Percentiles rank a stretch among this genome's conserved stretches.
These are phyloP conservation scores for Candida nonsorbophila DNA, from an alignment of 805 yeast genomes.

Conservation along the genomic window DNA sequence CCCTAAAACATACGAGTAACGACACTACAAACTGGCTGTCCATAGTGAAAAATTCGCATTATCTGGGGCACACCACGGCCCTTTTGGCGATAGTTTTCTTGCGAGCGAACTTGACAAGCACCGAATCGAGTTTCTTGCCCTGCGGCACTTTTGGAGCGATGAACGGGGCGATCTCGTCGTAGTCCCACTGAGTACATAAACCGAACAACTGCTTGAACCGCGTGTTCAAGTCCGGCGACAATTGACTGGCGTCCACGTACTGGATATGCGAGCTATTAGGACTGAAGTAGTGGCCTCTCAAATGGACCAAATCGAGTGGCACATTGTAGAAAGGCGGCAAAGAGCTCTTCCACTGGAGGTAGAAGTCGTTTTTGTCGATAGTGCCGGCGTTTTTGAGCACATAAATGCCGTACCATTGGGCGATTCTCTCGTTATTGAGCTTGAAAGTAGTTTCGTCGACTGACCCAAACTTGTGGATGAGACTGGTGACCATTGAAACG, in stretches of 20 bases:
- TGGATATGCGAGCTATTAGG: slow-evolving; percentile 24
- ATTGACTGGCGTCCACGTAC: not conserved
- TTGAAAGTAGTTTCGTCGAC: slow-evolving; percentile 18
- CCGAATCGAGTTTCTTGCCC: slow-evolving; percentile 32
- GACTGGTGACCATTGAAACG: slow-evolving; percentile 42
- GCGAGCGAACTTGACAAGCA: slow-evolving; percentile 32
- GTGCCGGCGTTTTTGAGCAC: slow-evolving; percentile 25
- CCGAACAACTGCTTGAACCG: slow-evolving; percentile 28
- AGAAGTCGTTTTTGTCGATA: slow-evolving; percentile 45
- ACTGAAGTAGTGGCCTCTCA: slow-evolving; percentile 51
- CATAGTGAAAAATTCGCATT: slow-evolving; percentile 1
- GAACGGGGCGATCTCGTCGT: slow-evolving; percentile 34
- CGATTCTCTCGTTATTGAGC: slow-evolving; percentile 40
- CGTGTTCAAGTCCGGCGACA: too few species aligned
- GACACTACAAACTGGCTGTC: not conserved
- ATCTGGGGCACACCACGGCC: slow-evolving; percentile 23
- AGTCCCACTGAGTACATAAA: slow-evolving; percentile 29
- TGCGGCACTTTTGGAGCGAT: slow-evolving; percentile 23
- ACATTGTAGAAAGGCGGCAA: slow-evolving; percentile 62
- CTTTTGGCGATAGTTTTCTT: slow-evolving; percentile 29
- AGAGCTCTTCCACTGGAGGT: slow-evolving; percentile 56
- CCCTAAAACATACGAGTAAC: not conserved
- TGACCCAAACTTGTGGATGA: slow-evolving; percentile 41
- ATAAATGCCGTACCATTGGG: slow-evolving; percentile 61
- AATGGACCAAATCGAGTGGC: slow-evolving; percentile 47